Conservation (phyloP, 345 rosid genomes). For the Salix arbutifolia region DNA sequence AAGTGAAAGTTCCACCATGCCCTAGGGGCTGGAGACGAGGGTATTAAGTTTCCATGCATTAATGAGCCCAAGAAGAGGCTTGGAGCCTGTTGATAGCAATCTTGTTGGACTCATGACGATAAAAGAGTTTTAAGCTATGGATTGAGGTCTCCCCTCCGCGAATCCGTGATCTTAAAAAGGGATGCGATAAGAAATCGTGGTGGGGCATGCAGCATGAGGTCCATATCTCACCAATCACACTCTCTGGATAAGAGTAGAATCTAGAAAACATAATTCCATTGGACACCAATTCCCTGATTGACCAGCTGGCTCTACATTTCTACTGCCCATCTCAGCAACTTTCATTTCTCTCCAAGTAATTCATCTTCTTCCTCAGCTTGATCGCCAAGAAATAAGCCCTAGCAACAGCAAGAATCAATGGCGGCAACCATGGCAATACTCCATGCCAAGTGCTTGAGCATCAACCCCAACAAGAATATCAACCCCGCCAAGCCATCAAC, state of each 20-base stretch:
- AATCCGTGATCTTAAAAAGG: background rate
- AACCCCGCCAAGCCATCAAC: slow-evolving; percentile 30
- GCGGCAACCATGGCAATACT: slow-evolving; percentile 58
- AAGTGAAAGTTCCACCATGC: no score
- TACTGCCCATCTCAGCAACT: background rate
- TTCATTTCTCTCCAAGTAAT: slow-evolving; percentile 14
- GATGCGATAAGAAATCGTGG: slow-evolving; percentile 27
- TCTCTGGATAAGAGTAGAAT: slow-evolving; percentile 64
- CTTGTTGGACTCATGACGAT: background rate
- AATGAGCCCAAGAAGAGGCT: background rate
- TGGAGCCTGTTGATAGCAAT: background rate
- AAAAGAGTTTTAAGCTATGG: background rate
- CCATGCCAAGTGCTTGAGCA: slow-evolving; percentile 50
- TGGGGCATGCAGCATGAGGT: slow-evolving; percentile 39
- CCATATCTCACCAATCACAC: slow-evolving; percentile 18
- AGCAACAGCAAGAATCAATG: slow-evolving; percentile 24
- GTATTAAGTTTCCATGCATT: background rate
- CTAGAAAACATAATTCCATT: slow-evolving; percentile 38
- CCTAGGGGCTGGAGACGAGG: no score
- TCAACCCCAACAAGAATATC: slow-evolving; percentile 30
- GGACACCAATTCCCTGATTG: slow-evolving; percentile 28
- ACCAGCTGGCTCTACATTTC: slow-evolving; percentile 7
- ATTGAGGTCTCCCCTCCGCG: background rate
- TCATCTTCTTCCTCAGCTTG: background rate
- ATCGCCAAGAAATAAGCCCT: background rate